Evolutionary conservation across 2,329 filamentous ascomycete genomes (phyloP), one percentile per base, ranked within the genome.

Genomic region (Ceratocystis variospora): DNA sequence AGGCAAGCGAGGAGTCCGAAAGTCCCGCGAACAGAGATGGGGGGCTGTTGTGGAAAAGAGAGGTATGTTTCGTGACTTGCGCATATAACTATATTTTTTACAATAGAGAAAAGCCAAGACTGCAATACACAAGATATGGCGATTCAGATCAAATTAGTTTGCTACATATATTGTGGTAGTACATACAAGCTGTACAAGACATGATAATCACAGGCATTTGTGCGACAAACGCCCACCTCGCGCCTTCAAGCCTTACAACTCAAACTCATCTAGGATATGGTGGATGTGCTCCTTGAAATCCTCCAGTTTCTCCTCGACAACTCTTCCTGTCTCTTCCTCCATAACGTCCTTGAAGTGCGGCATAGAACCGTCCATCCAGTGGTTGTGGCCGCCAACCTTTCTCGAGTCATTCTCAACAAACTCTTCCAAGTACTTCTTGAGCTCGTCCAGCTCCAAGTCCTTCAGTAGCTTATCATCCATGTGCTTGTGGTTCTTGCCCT

Each of bases 1-100:
- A 41, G 44, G 68, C 31, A 66, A 44, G 65, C 64, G 28, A 17
- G 72, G 70, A 1, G 70, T 55, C 22, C 75, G 74, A 67, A 74
- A 73, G 2, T 70, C 68, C 31, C 75, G 82, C 63, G 83, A 85
- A 73, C 79, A 82, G 75, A 75, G 78, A 53, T 85, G 82, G 82
- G 77, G 74, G 0, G 76, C 77, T 2, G 76, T 85, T 6, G 77
- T 78, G 33, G 71, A 81, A 1, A 72, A 71, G 8, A 72, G 72
- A 2, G 74, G 75, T 5, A 73, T 73, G 66, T 67, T 83, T 41
- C 73, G 76, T 3, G 59, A 61, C 55, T 45, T 45, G 8, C 46
- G 59, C 22, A 15, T n/a, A 33, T 5, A 44, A 37, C 12, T 12
- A 57, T 33, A 2, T 28, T 28, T 28, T 44, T 57, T 31, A 15